Evolutionary conservation across 1,284 basidiomycete genomes (phyloP).

Genomic region (Ganoderma sinense): DNA sequence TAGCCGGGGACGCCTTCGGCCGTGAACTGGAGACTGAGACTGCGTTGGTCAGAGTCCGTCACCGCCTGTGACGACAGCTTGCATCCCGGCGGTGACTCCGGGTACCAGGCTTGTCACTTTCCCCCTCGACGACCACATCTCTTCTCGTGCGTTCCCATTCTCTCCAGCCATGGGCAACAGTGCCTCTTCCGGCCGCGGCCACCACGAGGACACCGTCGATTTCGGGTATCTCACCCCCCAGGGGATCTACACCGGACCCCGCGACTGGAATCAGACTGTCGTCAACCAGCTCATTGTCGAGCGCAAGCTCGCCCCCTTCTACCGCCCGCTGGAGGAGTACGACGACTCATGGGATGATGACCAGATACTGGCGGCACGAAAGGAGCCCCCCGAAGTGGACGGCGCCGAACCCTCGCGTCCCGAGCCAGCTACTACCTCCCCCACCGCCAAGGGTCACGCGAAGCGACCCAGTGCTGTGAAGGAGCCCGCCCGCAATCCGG

Average conservation of each 20-base stretch:
- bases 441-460: constrained; percentile 46
- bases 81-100: constrained; percentile 25
- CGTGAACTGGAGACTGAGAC: constrained; percentile 10
- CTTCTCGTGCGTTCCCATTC: constrained; percentile 9
- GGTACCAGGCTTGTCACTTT: constrained; percentile 17
- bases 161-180: constrained; percentile 74
- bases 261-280: constrained; percentile 91
- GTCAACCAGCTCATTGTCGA: constrained; percentile 90
- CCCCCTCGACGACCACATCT: constrained; percentile 23
- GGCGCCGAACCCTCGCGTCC: constrained; percentile 41
- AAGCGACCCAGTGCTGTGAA: constrained; percentile 59
- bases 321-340: constrained; percentile 94
- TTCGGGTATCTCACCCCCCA: constrained; percentile 87
- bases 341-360: constrained; percentile 87
- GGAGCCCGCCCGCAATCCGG: constrained; percentile 66
- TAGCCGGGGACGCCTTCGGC: constrained; percentile 1
- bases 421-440: constrained; percentile 35
- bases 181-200: constrained; percentile 71
- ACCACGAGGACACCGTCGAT: constrained; percentile 82
- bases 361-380: constrained; percentile 80
- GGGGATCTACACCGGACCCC: constrained; percentile 87
- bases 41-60: constrained; percentile 19
- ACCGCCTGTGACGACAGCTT: constrained; percentile 31
- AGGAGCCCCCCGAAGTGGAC: constrained; percentile 61
- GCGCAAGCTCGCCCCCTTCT: constrained; percentile 93